A percentile compares a stretch with the other conserved stretches of the same genome.
Evolutionary conservation across 768 basidiomycete genomes (phyloP).

Genomic region (Rhodotorula taiwanensis): DNA sequence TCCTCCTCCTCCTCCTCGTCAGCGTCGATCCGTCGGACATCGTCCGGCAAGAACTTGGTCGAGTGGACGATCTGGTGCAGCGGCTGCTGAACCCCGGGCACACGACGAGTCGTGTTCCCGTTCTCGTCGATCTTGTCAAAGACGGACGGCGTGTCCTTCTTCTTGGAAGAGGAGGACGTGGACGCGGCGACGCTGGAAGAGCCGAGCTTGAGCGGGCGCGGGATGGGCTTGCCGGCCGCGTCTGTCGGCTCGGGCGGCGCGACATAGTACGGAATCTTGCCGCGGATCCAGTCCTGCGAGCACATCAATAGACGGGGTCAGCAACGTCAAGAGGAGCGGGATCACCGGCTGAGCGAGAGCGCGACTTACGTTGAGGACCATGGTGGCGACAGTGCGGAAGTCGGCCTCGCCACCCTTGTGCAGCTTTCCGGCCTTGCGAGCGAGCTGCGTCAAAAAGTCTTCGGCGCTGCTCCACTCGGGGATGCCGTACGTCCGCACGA

Average conservation of each 20-base stretch:
- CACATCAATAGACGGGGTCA: slow-evolving; percentile 61
- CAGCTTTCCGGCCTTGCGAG: slow-evolving; percentile 82
- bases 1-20: slow-evolving; percentile 22
- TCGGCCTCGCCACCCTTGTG: slow-evolving; percentile 94
- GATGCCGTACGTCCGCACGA: slow-evolving; percentile 70
- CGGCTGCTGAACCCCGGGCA: slow-evolving; percentile 42
- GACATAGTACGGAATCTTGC: slow-evolving; percentile 94
- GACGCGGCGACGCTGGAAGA: neutral
- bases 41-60: slow-evolving; percentile 40
- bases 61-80: slow-evolving; percentile 42
- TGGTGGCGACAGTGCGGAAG: slow-evolving; percentile 83
- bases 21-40: slow-evolving; percentile 22
- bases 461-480: slow-evolving; percentile 59
- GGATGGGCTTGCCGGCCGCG: slow-evolving; percentile 40
- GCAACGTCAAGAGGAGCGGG: neutral
- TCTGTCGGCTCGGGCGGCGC: slow-evolving; percentile 77
- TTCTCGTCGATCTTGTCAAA: slow-evolving; percentile 54
- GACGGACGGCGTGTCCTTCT: slow-evolving; percentile 21
- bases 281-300: slow-evolving; percentile 75
- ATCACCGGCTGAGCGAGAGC: slow-evolving; percentile 50
- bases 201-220: slow-evolving; percentile 22
- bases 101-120: slow-evolving; percentile 43
- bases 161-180: neutral
- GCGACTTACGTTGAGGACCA: slow-evolving; percentile 63
- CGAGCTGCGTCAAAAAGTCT: slow-evolving; percentile 72